Percentiles rank a stretch among this genome's conserved stretches.
phyloP scores from a whole-genome alignment of 2,329 filamentous ascomycete species.

The Incumbomyces delicatus region DNA sequence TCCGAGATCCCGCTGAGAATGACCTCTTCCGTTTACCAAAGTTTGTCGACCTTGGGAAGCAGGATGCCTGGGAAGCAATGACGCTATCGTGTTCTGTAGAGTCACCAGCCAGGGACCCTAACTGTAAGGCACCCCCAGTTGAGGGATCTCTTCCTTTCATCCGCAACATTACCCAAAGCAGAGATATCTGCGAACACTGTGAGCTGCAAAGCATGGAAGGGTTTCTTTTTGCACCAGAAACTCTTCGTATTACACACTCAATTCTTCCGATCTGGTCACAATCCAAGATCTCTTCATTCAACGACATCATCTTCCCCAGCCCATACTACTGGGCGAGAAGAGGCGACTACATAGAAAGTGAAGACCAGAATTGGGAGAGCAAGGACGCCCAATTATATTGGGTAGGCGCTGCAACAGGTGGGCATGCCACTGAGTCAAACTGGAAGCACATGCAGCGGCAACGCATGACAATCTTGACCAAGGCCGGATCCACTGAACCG shows the following conservation, averaged over 20 bases:
- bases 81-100: neutral
- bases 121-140: neutral
- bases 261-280: constrained; percentile 89
- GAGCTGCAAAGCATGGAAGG: neutral
- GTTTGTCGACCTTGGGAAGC: neutral
- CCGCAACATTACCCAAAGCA: constrained; percentile 4
- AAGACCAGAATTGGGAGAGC: constrained; percentile 61
- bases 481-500: neutral
- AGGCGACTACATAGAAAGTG: constrained; percentile 61
- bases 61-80: constrained; percentile 2
- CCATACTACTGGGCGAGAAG: constrained; percentile 92
- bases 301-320: constrained; percentile 87
- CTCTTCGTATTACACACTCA: constrained; percentile 47
- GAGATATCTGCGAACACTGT: constrained; percentile 5
- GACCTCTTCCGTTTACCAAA: too few species aligned
- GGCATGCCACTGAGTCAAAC: constrained; percentile 26
- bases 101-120: neutral
- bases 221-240: neutral
- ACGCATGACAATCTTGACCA: neutral
- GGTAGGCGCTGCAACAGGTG: constrained; percentile 88
- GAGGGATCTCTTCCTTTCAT: constrained; percentile 3
- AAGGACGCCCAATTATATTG: constrained; percentile 77
- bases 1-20: neutral
- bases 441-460: constrained; percentile 8
- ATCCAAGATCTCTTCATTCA: constrained; percentile 82